Evolutionary conservation across 192 early-diverging fungal genomes (phyloP).

Genomic region (Coemansia sp.): DNA sequence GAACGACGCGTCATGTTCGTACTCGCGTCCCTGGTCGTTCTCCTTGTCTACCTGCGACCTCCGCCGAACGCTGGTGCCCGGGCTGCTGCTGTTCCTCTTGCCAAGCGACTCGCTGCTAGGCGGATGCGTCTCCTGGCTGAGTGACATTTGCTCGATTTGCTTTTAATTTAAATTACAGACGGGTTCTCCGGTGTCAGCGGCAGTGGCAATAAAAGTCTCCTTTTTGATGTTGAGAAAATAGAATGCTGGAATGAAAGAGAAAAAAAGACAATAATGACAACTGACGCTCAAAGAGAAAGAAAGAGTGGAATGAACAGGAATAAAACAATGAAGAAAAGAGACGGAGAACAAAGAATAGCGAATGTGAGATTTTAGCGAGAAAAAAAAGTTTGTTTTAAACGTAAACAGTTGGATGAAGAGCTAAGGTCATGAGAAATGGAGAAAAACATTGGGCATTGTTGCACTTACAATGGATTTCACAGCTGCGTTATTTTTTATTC

Average conservation of each 20-base stretch:
- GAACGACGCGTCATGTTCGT: not conserved
- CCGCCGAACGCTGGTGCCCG: not conserved
- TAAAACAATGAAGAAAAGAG: too few species aligned
- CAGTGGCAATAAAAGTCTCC: too few species aligned
- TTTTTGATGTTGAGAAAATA: too few species aligned
- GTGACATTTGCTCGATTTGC: not conserved
- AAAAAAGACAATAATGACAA: too few species aligned
- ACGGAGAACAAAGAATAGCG: too few species aligned
- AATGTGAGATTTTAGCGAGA: too few species aligned
- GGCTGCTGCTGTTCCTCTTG: not conserved
- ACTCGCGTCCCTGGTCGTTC: slow-evolving; percentile 5
- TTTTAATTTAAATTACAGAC: not conserved
- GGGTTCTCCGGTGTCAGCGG: not conserved
- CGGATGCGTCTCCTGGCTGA: not conserved
- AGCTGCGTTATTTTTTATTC: not conserved
- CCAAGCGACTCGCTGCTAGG: slow-evolving; percentile 5
- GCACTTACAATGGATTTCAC: not conserved
- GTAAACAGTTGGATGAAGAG: too few species aligned
- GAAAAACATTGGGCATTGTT: not conserved
- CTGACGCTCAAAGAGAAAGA: too few species aligned
- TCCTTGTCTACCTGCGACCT: slow-evolving; percentile 1
- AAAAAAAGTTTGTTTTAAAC: too few species aligned
- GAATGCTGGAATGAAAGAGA: too few species aligned
- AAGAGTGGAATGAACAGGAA: too few species aligned
- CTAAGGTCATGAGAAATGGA: not conserved